Evolutionary conservation across 768 basidiomycete genomes (phyloP).

Genomic region (Rhodotorula taiwanensis): DNA sequence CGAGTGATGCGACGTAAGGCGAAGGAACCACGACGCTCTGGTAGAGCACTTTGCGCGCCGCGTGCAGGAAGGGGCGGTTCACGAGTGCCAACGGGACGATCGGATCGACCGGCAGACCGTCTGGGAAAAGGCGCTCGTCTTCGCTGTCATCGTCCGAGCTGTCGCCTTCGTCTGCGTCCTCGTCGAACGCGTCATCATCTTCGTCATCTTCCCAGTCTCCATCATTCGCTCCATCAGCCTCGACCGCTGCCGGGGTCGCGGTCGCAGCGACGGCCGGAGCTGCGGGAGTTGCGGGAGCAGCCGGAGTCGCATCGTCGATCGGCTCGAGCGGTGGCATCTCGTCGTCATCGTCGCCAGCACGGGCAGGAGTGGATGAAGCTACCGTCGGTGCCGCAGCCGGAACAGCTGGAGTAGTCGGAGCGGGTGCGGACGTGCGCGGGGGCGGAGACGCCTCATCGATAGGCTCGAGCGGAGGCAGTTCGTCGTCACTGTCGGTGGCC

Average conservation of each 20-base stretch:
- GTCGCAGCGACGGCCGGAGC: not conserved
- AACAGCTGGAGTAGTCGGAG: no score
- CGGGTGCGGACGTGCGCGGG: no score
- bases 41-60: constrained; percentile 33
- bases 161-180: constrained; percentile 5
- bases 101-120: constrained; percentile 36
- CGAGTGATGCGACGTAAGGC: constrained; percentile 14
- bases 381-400: no score
- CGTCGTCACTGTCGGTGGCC: no score
- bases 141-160: not conserved
- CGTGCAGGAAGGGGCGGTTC: constrained; percentile 38
- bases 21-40: not conserved
- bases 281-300: no score
- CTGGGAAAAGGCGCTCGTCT: constrained; percentile 24
- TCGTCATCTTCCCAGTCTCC: constrained; percentile 15
- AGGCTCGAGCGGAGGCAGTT: no score
- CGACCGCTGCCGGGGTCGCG: not conserved
- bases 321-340: constrained; percentile 21
- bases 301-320: not conserved
- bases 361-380: not conserved
- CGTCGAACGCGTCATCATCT: constrained; percentile 6
- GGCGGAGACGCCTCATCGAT: no score
- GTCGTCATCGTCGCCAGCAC: not conserved
- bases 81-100: constrained; percentile 36
- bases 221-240: not conserved